These are phyloP conservation scores for Grosmannia huntii DNA, from an alignment of 2,329 filamentous ascomycete species.

Conservation along the genomic window DNA sequence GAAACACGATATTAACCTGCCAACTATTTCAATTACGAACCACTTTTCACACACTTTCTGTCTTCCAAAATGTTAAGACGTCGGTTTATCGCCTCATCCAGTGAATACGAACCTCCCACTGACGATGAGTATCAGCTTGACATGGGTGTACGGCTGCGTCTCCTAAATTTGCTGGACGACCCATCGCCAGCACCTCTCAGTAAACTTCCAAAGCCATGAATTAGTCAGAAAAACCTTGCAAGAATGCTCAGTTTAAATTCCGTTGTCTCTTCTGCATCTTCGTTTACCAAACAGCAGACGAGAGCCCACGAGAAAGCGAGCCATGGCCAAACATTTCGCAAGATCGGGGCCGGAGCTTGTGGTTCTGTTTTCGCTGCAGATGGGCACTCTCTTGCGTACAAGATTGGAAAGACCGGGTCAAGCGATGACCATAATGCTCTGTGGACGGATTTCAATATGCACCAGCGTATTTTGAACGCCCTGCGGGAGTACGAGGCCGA, in stretches of 20 bases:
- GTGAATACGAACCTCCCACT: neutral
- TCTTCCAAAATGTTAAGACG: neutral
- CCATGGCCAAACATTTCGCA: neutral
- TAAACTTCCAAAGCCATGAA: neutral
- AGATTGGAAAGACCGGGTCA: slow-evolving; percentile 8
- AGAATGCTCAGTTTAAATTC: neutral
- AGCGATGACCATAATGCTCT: slow-evolving; percentile 2
- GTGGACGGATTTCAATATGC: slow-evolving; percentile 8
- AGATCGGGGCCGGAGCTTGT: slow-evolving; percentile 10
- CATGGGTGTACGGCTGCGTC: neutral
- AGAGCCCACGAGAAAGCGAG: neutral
- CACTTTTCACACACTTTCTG: no score
- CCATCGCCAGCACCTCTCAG: neutral
- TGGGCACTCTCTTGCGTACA: slow-evolving; percentile 2
- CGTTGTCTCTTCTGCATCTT: neutral
- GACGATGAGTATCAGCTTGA: neutral
- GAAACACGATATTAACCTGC: no score
- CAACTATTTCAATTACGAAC: no score
- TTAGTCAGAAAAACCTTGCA: neutral
- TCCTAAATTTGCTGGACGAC: neutral
- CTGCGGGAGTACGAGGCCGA: slow-evolving; percentile 2
- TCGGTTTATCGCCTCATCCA: neutral
- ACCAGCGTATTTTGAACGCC: slow-evolving; percentile 1
- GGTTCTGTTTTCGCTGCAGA: slow-evolving; percentile 8
- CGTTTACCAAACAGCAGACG: neutral